These are phyloP conservation scores for Symbiodinium natans DNA, from an alignment of 73 alveolate species.

Conservation along the genomic window DNA sequence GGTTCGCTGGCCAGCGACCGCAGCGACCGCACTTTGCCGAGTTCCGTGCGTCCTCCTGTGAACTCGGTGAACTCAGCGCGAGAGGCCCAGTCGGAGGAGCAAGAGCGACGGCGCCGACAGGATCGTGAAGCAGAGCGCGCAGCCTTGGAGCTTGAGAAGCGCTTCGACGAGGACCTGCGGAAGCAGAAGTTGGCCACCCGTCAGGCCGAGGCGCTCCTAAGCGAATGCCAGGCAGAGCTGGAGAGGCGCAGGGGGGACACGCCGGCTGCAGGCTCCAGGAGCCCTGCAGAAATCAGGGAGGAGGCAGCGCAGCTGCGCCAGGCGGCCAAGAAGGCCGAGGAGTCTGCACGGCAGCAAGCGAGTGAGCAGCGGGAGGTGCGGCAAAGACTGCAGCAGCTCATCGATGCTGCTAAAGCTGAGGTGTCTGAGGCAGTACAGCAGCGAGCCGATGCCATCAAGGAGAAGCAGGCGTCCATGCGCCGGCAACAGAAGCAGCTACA, in stretches of 20 bases:
- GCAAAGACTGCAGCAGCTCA: background rate
- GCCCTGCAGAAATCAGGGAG: background rate
- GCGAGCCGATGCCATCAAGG: background rate
- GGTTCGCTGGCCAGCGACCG: background rate
- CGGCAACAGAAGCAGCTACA: background rate
- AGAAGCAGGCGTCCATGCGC: background rate
- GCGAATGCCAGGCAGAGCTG: conserved; percentile 6
- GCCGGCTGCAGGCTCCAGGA: background rate
- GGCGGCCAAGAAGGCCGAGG: conserved; percentile 3
- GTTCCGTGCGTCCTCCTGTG: background rate
- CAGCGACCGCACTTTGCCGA: background rate
- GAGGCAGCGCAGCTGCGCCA: background rate
- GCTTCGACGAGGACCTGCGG: background rate
- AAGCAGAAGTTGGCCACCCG: background rate
- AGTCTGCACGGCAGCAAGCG: background rate
- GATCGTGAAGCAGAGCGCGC: background rate
- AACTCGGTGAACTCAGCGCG: background rate
- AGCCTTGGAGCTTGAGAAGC: background rate
- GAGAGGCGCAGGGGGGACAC: background rate
- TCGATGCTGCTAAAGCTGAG: background rate
- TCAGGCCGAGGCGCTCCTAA: background rate
- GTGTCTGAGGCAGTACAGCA: background rate
- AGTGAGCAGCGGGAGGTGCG: conserved; percentile 15
- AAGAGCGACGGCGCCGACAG: background rate
- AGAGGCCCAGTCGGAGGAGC: background rate